Conservation (phyloP, 345 rosid genomes). For the Ceriops decandra region DNA sequence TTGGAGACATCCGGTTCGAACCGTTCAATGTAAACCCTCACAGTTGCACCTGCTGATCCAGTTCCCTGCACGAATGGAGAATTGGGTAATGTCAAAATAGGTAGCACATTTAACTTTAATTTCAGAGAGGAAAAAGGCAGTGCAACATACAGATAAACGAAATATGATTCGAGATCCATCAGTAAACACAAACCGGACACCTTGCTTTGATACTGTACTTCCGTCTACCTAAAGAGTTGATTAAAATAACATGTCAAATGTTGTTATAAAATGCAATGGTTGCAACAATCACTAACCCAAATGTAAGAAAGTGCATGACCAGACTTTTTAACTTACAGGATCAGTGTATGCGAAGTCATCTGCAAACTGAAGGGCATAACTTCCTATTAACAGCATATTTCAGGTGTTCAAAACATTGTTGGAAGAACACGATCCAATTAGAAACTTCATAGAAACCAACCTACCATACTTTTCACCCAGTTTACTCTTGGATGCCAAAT, state of each 20-base stretch:
- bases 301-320: not conserved
- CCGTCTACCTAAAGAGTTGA: conserved; percentile 71
- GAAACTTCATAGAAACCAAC: conserved; percentile 15
- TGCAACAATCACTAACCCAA: not conserved
- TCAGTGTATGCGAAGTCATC: conserved; percentile 90
- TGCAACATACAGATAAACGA: conserved; percentile 68
- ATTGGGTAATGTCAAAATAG: conserved; percentile 8
- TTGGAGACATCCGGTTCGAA: conserved; percentile 83
- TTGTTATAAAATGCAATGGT: not conserved
- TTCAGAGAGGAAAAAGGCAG: conserved; percentile 1
- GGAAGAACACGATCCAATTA: not conserved
- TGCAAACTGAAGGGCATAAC: conserved; percentile 66
- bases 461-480: conserved; percentile 70
- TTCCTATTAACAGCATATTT: conserved; percentile 42
- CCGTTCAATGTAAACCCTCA: conserved; percentile 76
- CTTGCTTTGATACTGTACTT: conserved; percentile 87
- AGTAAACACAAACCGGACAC: conserved; percentile 80
- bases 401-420: conserved; percentile 13
- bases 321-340: conserved; percentile 56
- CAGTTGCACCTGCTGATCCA: conserved; percentile 93
- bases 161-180: conserved; percentile 89
- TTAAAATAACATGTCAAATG: not conserved
- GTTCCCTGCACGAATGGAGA: conserved; percentile 57
- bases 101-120: conserved; percentile 7
- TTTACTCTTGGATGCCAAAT: conserved; percentile 60